Evolutionary conservation across 2,329 filamentous ascomycete genomes (phyloP).

Genomic region (Fusarium sp.): DNA sequence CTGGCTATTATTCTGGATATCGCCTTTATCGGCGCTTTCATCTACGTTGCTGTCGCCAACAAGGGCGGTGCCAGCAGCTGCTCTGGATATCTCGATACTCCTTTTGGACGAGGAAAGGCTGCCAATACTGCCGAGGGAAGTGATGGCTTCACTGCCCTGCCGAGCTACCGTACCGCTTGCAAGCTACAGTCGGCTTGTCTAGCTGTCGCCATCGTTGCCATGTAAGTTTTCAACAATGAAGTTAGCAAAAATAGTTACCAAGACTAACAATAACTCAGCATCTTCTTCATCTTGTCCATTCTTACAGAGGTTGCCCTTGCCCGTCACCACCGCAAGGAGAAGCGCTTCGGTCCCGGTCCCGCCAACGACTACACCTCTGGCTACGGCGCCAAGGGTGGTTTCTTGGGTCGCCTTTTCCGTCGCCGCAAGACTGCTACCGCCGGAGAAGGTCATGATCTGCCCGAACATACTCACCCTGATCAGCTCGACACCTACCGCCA

Average conservation of each 20-base stretch:
- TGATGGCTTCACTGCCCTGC: constrained; percentile 61
- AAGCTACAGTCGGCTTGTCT: constrained; percentile 81
- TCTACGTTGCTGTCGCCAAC: constrained; percentile 84
- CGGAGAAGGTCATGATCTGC: constrained; percentile 51
- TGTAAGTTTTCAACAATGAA: constrained; percentile 62
- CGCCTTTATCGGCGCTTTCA: constrained; percentile 79
- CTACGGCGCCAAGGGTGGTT: constrained; percentile 52
- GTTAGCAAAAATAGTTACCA: neutral
- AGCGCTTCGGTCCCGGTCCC: constrained; percentile 70
- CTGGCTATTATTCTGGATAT: constrained; percentile 81
- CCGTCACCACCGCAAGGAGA: constrained; percentile 79
- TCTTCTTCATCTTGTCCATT: constrained; percentile 82
- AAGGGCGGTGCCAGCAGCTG: constrained; percentile 76
- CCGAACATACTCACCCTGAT: constrained; percentile 55
- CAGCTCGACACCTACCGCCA: constrained; percentile 55
- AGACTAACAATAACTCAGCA: constrained; percentile 54
- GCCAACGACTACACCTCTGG: constrained; percentile 70
- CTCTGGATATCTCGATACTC: constrained; percentile 69
- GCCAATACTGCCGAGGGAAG: constrained; percentile 60
- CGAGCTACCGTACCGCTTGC: constrained; percentile 70
- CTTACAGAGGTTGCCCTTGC: constrained; percentile 75
- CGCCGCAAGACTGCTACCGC: constrained; percentile 42
- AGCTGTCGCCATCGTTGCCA: constrained; percentile 80
- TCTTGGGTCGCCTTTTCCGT: constrained; percentile 52
- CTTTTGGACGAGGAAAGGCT: constrained; percentile 74